Evolutionary conservation across 768 basidiomycete genomes (phyloP).

Genomic region (Terana coerulea): DNA sequence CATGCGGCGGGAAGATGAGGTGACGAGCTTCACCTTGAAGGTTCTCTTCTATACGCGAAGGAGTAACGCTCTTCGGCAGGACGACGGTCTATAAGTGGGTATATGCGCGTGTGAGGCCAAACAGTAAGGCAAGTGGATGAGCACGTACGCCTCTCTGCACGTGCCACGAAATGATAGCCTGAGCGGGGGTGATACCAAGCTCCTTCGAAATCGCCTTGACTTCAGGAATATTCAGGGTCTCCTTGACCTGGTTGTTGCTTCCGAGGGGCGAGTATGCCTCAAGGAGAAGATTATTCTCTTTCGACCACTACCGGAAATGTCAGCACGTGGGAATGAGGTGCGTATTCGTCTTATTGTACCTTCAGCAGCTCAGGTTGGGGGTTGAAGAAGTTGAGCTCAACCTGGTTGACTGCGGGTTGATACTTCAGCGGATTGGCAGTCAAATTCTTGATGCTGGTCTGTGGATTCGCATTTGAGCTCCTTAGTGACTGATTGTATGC

Average conservation of each 20-base stretch:
- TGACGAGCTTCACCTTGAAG: constrained; percentile 44
- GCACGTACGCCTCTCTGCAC: constrained; percentile 68
- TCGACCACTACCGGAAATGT: constrained; percentile 50
- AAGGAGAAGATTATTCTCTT: constrained; percentile 58
- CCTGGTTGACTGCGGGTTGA: constrained; percentile 70
- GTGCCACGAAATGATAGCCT: constrained; percentile 73
- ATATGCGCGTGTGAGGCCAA: neutral
- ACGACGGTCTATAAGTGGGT: constrained; percentile 58
- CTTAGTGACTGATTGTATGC: neutral
- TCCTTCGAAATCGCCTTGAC: constrained; percentile 56
- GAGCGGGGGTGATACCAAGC: constrained; percentile 69
- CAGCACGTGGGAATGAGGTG: neutral
- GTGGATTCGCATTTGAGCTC: neutral
- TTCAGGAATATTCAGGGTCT: constrained; percentile 56
- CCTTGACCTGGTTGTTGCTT: constrained; percentile 52
- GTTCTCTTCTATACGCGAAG: constrained; percentile 68
- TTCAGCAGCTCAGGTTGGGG: constrained; percentile 75
- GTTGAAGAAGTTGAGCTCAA: constrained; percentile 75
- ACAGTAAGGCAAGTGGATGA: neutral
- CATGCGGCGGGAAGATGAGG: neutral
- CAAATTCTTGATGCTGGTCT: constrained; percentile 50
- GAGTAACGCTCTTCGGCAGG: constrained; percentile 74
- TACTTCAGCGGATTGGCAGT: constrained; percentile 58
- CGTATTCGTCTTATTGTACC: constrained; percentile 29
- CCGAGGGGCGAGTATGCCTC: constrained; percentile 80